Evolutionary conservation across 306 rosid species (phyloP), one percentile per base, ranked within the genome.

Genomic region (Corylus heterophylla): DNA sequence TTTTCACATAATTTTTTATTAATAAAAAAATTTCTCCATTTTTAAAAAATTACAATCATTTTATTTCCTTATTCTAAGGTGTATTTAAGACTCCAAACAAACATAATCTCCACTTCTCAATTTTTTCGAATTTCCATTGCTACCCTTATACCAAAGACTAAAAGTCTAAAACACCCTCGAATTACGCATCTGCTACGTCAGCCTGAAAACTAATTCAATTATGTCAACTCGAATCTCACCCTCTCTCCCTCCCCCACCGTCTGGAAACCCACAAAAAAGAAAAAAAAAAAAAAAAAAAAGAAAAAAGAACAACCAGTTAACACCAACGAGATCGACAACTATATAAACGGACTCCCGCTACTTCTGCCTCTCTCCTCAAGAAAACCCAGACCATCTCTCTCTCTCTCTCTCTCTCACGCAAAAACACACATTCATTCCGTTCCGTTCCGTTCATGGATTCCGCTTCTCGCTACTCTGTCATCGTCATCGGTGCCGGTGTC

Each of bases 401-500:
- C 74, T 72, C 70, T 49, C 27, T 78, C 69, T 68, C 73, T 8
- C 7, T 18, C 74, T 22, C 74, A 35, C 59, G 44, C 45, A 31
- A n/a, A 10, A 17, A 42, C 72, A n/a, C 72, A 18, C 48, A n/a
- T 67, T 37, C 72, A 8, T 66, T 39, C 20, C 71, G 39, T 68
- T 37, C 52, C 49, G 54, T 44, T 25, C 1, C 75, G 10, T 61
- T 71, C 69, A 94, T 95, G 98, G 97, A 92, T 74, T 87, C 92
- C 31, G 79, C 86, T 18, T 78, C 86, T 80, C 92, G 88, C 80
- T 88, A 92, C 83, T 90, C 96, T 83, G 97, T 92, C 83, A 88
- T 95, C 87, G 58, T 95, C 75, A 50, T 95, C 86, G 98, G 98
- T 14, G 98, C 98, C 12, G 98, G 98, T 3, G 80, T 91, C 80